Percentiles rank a stretch among this genome's conserved stretches.
phyloP scores from a whole-genome alignment of 106 monocot genomes.

The Allium fistulosum region DNA sequence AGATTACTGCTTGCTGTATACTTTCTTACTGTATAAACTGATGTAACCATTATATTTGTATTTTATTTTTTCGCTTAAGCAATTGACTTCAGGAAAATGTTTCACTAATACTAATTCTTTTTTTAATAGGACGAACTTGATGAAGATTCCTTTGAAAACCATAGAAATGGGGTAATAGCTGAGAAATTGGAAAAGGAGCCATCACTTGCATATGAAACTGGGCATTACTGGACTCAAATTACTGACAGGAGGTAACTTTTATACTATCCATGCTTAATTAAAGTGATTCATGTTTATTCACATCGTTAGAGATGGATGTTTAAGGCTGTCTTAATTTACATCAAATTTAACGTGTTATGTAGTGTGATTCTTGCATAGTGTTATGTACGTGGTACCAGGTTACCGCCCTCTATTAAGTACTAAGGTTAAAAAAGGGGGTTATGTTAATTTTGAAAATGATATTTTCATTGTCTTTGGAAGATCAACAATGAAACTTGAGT shows the following conservation, averaged over 20 bases:
- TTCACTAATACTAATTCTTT: slow-evolving; percentile 3
- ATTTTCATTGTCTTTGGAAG: too few species aligned
- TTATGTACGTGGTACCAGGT: too few species aligned
- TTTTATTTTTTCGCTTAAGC: neutral
- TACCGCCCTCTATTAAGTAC: too few species aligned
- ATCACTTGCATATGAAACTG: slow-evolving; percentile 82
- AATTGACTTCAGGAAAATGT: neutral
- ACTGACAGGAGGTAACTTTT: slow-evolving; percentile 64
- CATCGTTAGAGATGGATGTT: neutral
- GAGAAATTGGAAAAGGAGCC: slow-evolving; percentile 90
- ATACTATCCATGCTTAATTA: neutral
- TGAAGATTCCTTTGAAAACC: slow-evolving; percentile 79
- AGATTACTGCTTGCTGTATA: neutral
- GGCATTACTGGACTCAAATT: slow-evolving; percentile 76
- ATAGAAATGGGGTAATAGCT: slow-evolving; percentile 73
- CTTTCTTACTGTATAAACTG: neutral
- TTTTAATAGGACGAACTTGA: slow-evolving; percentile 55
- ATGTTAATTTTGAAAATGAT: neutral
- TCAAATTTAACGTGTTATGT: too few species aligned
- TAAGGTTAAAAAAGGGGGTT: neutral
- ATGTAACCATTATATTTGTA: neutral
- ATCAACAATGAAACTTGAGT: too few species aligned
- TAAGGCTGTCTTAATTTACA: neutral
- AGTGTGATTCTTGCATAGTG: too few species aligned
- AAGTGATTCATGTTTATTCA: neutral